phyloP scores from a whole-genome alignment of 2,329 filamentous ascomycete genomes.

The Pyrenochaeta sp. region DNA sequence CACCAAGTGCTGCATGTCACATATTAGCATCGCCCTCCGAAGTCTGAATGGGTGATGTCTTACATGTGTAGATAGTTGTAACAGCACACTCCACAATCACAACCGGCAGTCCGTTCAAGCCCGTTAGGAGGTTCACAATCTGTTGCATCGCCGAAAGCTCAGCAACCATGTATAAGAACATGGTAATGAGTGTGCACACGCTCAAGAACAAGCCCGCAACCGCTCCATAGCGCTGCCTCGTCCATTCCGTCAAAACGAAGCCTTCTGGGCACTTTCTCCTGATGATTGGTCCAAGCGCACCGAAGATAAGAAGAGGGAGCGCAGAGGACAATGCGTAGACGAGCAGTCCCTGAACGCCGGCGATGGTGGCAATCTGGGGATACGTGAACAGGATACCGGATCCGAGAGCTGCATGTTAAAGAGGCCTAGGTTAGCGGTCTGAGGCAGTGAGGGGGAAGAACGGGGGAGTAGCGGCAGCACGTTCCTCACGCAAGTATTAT shows the following conservation, averaged over 20 bases:
- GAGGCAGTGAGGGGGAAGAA: conserved; percentile 45
- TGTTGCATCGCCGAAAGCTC: conserved; percentile 84
- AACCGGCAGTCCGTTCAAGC: conserved; percentile 75
- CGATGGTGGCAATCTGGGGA: conserved; percentile 79
- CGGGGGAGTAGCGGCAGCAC: conserved; percentile 81
- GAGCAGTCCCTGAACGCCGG: conserved; percentile 79
- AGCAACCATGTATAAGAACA: conserved; percentile 88
- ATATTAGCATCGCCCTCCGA: neutral
- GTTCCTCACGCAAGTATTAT: conserved; percentile 99
- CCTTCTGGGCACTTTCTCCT: conserved; percentile 81
- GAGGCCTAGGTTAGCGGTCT: conserved; percentile 45
- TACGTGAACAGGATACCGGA: conserved; percentile 86
- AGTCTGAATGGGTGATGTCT: conserved; percentile 26
- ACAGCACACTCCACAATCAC: conserved; percentile 80
- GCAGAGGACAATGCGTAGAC: conserved; percentile 78
- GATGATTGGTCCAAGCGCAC: conserved; percentile 77
- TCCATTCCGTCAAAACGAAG: conserved; percentile 87
- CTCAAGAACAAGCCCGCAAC: conserved; percentile 77
- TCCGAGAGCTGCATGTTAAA: conserved; percentile 70
- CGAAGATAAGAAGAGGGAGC: conserved; percentile 78
- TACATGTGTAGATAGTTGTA: conserved; percentile 85
- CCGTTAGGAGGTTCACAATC: conserved; percentile 77
- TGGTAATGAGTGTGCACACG: conserved; percentile 78
- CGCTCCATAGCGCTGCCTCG: conserved; percentile 77
- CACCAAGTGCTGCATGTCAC: conserved; percentile 71